These are phyloP conservation scores for Metarhizium brunneum DNA, from an alignment of 2,329 filamentous ascomycete genomes.

Conservation along the genomic window DNA sequence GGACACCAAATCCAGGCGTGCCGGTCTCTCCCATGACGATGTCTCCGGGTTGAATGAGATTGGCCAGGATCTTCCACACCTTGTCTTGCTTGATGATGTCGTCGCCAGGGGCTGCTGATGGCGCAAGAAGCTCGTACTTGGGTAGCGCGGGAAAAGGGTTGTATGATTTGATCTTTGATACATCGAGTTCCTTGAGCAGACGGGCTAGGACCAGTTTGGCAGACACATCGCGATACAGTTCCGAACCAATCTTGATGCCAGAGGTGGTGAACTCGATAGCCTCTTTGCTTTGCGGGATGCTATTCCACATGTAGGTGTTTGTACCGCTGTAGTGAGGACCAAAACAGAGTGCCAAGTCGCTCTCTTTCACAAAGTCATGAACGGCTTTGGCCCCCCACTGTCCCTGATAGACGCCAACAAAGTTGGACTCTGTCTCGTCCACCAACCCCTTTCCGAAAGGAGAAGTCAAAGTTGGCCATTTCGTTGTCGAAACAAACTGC, in stretches of 20 bases:
- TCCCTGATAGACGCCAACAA: constrained; percentile 39
- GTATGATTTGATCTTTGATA: constrained; percentile 14
- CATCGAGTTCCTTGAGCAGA: constrained; percentile 14
- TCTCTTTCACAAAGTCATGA: constrained; percentile 26
- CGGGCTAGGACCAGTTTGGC: constrained; percentile 12
- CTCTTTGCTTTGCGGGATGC: constrained; percentile 22
- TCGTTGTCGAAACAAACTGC: constrained; percentile 30
- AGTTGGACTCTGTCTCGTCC: constrained; percentile 35
- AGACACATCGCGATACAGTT: constrained; percentile 21
- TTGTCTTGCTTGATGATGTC: constrained; percentile 26
- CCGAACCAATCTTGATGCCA: constrained; percentile 19
- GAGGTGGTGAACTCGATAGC: constrained; percentile 24
- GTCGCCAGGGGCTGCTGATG: background rate
- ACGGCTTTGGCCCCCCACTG: constrained; percentile 24
- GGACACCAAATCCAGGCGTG: constrained; percentile 45
- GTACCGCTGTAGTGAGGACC: constrained; percentile 37
- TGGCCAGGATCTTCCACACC: constrained; percentile 36
- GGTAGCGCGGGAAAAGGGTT: constrained; percentile 18
- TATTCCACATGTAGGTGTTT: constrained; percentile 32
- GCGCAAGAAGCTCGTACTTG: constrained; percentile 11
- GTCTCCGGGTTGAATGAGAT: constrained; percentile 40
- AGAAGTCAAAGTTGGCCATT: constrained; percentile 37
- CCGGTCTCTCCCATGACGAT: constrained; percentile 50
- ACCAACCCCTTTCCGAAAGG: constrained; percentile 41
- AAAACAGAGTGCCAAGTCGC: constrained; percentile 36